Percentiles rank a stretch among this genome's conserved stretches.
Conservation (phyloP, 768 basidiomycete species). For the Naganishia kalamii region DNA sequence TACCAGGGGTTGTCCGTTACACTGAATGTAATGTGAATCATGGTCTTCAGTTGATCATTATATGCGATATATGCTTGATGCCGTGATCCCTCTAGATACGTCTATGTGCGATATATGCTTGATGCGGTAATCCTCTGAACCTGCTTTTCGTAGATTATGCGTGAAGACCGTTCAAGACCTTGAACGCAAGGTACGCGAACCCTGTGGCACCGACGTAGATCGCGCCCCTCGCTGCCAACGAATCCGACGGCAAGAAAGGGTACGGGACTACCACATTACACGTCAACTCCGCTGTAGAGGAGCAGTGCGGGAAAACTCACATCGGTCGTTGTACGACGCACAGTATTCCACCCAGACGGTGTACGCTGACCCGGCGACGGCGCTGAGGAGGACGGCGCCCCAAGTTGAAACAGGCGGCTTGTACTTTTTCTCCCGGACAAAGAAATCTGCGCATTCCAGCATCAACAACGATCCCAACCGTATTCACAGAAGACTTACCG, state of each 20-base stretch:
- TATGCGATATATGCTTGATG: no score
- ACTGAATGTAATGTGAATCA: no score
- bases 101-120: no score
- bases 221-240: slow-evolving; percentile 49
- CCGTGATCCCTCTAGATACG: no score
- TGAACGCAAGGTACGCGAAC: slow-evolving; percentile 57
- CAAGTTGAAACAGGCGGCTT: slow-evolving; percentile 41
- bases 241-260: slow-evolving; percentile 61
- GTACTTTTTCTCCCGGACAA: slow-evolving; percentile 60
- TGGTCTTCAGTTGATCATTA: no score
- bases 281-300: no score
- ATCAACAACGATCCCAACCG: neutral
- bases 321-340: slow-evolving; percentile 57
- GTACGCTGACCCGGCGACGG: slow-evolving; percentile 53
- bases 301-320: slow-evolving; percentile 50
- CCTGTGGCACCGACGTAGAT: slow-evolving; percentile 58
- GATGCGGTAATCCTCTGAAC: no score
- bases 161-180: slow-evolving; percentile 59
- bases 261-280: slow-evolving; percentile 59
- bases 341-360: slow-evolving; percentile 63
- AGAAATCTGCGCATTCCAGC: slow-evolving; percentile 52
- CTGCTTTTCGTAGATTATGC: no score
- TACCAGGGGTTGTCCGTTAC: no score
- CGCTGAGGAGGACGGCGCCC: slow-evolving; percentile 45
- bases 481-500: slow-evolving; percentile 37